Evolutionary conservation across 108 stramenopile genomes (phyloP).

Genomic region (Discostella stelligeroides): DNA sequence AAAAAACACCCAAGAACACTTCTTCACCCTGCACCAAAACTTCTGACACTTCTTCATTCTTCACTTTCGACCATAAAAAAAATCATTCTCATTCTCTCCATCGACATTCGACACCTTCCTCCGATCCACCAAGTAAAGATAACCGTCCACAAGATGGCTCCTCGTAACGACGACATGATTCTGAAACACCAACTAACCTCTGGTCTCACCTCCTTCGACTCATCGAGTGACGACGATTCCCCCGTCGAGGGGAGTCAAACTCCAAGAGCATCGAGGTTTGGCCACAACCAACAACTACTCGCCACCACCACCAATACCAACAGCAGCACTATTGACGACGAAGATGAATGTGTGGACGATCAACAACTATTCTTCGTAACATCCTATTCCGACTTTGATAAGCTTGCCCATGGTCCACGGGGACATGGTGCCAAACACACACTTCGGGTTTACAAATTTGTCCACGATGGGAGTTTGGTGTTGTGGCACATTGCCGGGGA

Average conservation of each 20-base stretch:
- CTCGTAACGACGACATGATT: neutral
- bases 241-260: neutral
- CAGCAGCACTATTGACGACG: neutral
- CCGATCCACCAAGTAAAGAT: too few species aligned
- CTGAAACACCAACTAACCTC: slow-evolving; percentile 6
- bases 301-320: too few species aligned
- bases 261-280: neutral
- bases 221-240: slow-evolving; percentile 1
- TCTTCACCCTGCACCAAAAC: neutral
- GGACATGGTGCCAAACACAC: slow-evolving; percentile 80
- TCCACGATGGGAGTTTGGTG: slow-evolving; percentile 83
- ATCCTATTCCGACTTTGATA: slow-evolving; percentile 78
- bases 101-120: too few species aligned
- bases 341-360: slow-evolving; percentile 15
- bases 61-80: neutral
- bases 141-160: neutral
- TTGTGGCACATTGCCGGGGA: slow-evolving; percentile 83
- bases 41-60: neutral
- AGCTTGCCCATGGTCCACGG: slow-evolving; percentile 90
- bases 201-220: too few species aligned
- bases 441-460: slow-evolving; percentile 83
- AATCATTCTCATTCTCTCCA: too few species aligned
- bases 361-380: slow-evolving; percentile 80
- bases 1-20: too few species aligned
- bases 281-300: neutral